Conservation (phyloP, 1,139 yeast genomes). For the Yamadazyma jaroonii region DNA sequence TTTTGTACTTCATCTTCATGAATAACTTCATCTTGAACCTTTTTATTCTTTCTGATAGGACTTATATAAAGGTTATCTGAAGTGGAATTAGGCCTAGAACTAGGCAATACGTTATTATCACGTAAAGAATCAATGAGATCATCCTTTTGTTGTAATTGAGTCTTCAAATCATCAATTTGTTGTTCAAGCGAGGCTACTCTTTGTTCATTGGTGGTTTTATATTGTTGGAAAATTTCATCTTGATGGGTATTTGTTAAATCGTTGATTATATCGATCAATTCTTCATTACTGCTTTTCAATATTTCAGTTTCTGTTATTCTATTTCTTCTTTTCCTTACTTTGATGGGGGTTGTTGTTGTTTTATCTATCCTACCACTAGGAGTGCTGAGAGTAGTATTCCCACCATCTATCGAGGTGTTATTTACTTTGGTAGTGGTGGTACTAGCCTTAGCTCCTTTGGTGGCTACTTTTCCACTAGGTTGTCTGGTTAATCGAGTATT, state of each 20-base stretch:
- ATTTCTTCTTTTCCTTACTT: slow-evolving; percentile 5
- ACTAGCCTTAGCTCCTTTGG: not conserved
- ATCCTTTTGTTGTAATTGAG: slow-evolving; percentile 26
- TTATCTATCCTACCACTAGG: not conserved
- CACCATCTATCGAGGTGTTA: not conserved
- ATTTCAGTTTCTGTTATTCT: slow-evolving; percentile 34
- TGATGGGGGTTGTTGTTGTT: slow-evolving; percentile 3
- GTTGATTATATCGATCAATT: slow-evolving; percentile 31
- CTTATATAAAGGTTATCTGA: slow-evolving; percentile 16
- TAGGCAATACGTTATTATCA: not conserved
- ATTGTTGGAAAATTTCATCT: slow-evolving; percentile 31
- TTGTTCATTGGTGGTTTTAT: slow-evolving; percentile 24
- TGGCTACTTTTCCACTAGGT: not conserved
- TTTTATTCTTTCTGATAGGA: slow-evolving; percentile 35
- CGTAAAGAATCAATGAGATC: slow-evolving; percentile 8
- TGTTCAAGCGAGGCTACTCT: slow-evolving; percentile 30
- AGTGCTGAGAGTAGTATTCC: not conserved
- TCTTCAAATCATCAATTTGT: slow-evolving; percentile 24
- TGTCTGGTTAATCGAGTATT: not conserved
- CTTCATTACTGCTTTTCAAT: slow-evolving; percentile 23
- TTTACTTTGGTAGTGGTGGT: not conserved
- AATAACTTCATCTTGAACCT: slow-evolving; percentile 21
- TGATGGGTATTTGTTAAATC: slow-evolving; percentile 33
- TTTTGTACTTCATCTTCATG: slow-evolving; percentile 33
- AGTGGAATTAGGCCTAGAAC: not conserved